These are phyloP conservation scores for Aegilops longissima DNA, from an alignment of 176 grass and related monocot species.

Conservation along the genomic window DNA sequence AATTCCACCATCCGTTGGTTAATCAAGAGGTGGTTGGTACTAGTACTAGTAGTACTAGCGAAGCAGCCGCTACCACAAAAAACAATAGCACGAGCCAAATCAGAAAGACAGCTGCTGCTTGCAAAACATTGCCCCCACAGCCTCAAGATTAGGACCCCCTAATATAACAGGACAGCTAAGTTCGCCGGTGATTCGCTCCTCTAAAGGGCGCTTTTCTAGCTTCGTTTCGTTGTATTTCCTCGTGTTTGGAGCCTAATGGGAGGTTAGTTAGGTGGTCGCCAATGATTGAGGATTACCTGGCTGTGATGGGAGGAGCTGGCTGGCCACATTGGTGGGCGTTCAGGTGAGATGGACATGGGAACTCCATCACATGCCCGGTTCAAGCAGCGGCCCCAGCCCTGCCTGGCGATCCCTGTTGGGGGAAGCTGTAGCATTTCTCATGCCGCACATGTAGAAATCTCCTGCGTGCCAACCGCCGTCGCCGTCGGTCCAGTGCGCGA, in stretches of 20 bases:
- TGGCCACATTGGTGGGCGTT: neutral
- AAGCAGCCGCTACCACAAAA: neutral
- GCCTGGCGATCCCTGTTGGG: slow-evolving; percentile 15
- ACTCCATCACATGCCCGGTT: slow-evolving; percentile 33
- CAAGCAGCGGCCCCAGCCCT: neutral
- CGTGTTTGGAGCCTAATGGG: slow-evolving; percentile 11
- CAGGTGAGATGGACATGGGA: slow-evolving; percentile 26
- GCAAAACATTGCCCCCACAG: slow-evolving; percentile 14
- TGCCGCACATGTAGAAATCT: slow-evolving; percentile 17
- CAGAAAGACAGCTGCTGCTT: slow-evolving; percentile 22
- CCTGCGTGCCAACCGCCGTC: neutral
- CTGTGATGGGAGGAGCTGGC: neutral
- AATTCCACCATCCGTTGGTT: neutral
- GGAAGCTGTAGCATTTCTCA: neutral
- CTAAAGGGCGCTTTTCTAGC: slow-evolving; percentile 4
- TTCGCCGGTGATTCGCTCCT: neutral
- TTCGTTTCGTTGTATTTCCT: slow-evolving; percentile 8
- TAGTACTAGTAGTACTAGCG: neutral
- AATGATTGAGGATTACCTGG: slow-evolving; percentile 45
- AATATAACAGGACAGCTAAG: slow-evolving; percentile 31
- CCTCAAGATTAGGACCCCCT: neutral
- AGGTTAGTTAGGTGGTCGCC: slow-evolving; percentile 19
- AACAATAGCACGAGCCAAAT: neutral
- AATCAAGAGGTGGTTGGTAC: slow-evolving; percentile 22
- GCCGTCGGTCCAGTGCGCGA: neutral